These are phyloP conservation scores for Ganoderma lucidum DNA, from an alignment of 1,284 basidiomycete species.

Conservation along the genomic window DNA sequence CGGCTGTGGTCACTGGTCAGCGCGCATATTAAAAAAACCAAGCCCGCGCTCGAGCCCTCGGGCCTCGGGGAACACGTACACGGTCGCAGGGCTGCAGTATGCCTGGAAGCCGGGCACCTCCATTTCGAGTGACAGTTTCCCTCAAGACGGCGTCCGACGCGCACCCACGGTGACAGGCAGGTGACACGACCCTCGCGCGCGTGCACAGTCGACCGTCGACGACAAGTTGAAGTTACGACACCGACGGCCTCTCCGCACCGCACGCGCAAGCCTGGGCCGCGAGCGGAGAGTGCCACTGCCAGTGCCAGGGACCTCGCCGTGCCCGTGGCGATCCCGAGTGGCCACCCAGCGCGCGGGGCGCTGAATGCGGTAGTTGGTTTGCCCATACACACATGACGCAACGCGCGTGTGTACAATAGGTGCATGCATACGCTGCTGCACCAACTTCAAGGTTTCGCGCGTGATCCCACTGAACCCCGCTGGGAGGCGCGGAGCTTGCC, in stretches of 20 bases:
- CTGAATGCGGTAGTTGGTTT: background rate
- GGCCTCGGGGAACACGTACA: background rate
- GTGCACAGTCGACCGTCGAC: background rate
- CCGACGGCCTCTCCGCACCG: constrained; percentile 1
- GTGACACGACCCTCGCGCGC: constrained; percentile 6
- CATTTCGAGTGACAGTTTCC: constrained; percentile 1
- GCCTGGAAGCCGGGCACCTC: background rate
- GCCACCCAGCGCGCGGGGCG: background rate
- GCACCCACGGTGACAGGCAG: background rate
- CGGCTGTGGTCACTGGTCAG: constrained; percentile 1
- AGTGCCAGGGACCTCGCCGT: background rate
- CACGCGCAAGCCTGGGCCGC: background rate
- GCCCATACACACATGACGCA: background rate
- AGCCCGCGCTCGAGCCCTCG: background rate
- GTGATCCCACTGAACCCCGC: background rate
- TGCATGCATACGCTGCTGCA: background rate
- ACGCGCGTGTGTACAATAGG: background rate
- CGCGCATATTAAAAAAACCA: background rate
- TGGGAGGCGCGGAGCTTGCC: background rate
- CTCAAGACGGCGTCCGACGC: constrained; percentile 1
- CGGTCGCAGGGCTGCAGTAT: background rate
- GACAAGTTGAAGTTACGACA: background rate
- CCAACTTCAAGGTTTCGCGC: background rate
- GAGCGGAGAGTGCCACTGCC: background rate
- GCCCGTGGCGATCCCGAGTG: background rate